A percentile compares a stretch with the other conserved stretches of the same genome.
These are phyloP conservation scores for Auxenochlorella pyrenoidosa DNA, from an alignment of 139 green algal genomes.

Conservation along the genomic window DNA sequence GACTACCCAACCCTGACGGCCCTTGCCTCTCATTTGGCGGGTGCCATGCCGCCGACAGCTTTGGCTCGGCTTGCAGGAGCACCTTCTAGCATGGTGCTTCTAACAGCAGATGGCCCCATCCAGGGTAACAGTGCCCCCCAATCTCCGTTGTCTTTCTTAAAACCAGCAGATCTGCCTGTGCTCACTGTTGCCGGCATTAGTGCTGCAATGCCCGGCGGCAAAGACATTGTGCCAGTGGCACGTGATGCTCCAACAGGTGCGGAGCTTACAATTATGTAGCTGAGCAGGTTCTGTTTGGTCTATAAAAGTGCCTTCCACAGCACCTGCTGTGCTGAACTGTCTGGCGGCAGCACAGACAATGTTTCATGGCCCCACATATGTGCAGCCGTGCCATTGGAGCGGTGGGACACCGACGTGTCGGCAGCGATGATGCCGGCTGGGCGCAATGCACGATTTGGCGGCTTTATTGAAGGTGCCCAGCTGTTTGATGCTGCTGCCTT, in stretches of 20 bases:
- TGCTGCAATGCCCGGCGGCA: background rate
- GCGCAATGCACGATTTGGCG: conserved; percentile 50
- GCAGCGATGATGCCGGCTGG: background rate
- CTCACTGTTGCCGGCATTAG: background rate
- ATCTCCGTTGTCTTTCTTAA: background rate
- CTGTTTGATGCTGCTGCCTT: conserved; percentile 52
- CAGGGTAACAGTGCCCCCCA: too few relatives aligned
- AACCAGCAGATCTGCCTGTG: background rate
- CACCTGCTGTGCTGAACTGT: background rate
- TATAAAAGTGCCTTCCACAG: background rate
- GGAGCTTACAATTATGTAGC: background rate
- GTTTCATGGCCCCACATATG: background rate
- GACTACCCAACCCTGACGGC: conserved; percentile 78
- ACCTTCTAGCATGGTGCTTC: too few relatives aligned
- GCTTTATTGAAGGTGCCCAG: conserved; percentile 47
- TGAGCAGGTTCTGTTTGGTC: background rate
- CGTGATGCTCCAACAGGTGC: background rate
- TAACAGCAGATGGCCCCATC: too few relatives aligned
- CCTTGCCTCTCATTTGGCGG: conserved; percentile 1
- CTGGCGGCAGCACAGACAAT: background rate
- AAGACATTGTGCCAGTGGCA: background rate
- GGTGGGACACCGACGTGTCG: conserved; percentile 58
- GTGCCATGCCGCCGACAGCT: background rate
- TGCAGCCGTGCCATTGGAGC: conserved; percentile 45
- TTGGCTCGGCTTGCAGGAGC: background rate